Base-by-base conservation (phyloP, 352 stramenopile genomes). In the Globisporangium nodosum region DNA sequence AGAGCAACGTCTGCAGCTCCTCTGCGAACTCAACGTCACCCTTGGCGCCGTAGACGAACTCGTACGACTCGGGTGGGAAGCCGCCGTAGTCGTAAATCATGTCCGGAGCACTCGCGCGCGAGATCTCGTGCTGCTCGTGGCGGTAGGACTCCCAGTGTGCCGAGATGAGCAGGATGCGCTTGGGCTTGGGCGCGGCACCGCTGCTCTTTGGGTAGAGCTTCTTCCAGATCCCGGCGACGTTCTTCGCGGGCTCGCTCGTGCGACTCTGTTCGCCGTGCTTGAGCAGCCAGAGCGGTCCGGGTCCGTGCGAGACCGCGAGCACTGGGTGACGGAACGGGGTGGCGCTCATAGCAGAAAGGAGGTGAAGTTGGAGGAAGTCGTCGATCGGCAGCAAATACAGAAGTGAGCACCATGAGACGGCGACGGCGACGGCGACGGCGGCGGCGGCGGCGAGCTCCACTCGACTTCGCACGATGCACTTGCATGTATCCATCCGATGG, bases 11-110 rank as follows among this genome's bases (percentile, higher is more conserved):
- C 21, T 85, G 54, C 50, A 97, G 85, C 58, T 80, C 54, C 16
- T 85, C 59, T 8, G 87, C 87, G 21, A 97, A 71, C 21, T 69
- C 68, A 0, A 73, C 68, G 65, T 87, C 68, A 21, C 87, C 87
- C 31, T 82, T 80, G 43, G 80, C 85, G 5, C 69, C 56, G 63
- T 97, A 97, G 45, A 73, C 67, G 59, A 89, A 71, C 52, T 94
- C 65, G 64, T 96, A 96, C 20, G 81, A 81, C 53, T 97, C 73
- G 0, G 63, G 43, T 3, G 87, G 79, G 58, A 97, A 97, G 6
- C 85, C 86, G 63, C 84, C 81, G 66, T 97, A 97, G 70, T 97
- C 90, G 72, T 82, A 97, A 11, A 95, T 61, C 60, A 97, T 81
- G 16, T 59, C 60, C 31, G 77, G 78, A 0, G 62, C 31, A 16